Base-by-base conservation (phyloP, 2,329 filamentous ascomycete genomes). In the Akanthomyces uredinophilus region DNA sequence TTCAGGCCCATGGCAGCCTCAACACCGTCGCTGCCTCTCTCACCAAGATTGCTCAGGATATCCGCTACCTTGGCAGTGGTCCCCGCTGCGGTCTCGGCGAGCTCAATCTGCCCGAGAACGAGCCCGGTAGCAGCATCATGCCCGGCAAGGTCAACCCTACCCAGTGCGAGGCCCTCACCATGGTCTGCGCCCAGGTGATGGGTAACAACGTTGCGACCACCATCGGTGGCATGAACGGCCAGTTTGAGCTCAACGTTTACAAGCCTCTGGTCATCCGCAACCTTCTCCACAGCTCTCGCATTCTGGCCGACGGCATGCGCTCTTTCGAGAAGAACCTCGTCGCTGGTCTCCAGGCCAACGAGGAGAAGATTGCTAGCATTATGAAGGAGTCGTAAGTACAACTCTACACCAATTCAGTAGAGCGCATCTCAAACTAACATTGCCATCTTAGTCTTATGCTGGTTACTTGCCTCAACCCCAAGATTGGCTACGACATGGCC, bases 121-220 rank as follows among this genome's bases (percentile, higher is more conserved):
- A 99, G 82, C 95, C 95, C 39, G 94, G 94, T 66, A 95, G 90
- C 72, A 96, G 91, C 70, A 98, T 99, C 82, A 99, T 99, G 95
- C 95, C 95, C 50, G 95, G 95, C 72, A 99, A 99, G 83, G 95
- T 99, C 75, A 99, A 99, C 83, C 95, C 95, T 37, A 99, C 95
- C 37, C 95, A 99, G 80, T 96, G 92, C 79, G 95, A 99, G 83
- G 91, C 92, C 65, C 81, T 99, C 76, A 98, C 95, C 70, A 99
- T 99, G 95, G 83, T 98, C 64, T 97, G 94, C 81, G 87, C 91
- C 22, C 95, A 99, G 79, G 94, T 99, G 65, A 96, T 98, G 85
- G 95, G 95, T 72, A 99, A 99, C 84, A 88, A 98, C 74, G 89
- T 92, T 60, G 92, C 95, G 43, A 88, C 91, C 64, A 97, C 94